Evolutionary conservation across 345 rosid genomes (phyloP), one percentile per base, ranked within the genome.

Genomic region (Mallotus nudiflorus): DNA sequence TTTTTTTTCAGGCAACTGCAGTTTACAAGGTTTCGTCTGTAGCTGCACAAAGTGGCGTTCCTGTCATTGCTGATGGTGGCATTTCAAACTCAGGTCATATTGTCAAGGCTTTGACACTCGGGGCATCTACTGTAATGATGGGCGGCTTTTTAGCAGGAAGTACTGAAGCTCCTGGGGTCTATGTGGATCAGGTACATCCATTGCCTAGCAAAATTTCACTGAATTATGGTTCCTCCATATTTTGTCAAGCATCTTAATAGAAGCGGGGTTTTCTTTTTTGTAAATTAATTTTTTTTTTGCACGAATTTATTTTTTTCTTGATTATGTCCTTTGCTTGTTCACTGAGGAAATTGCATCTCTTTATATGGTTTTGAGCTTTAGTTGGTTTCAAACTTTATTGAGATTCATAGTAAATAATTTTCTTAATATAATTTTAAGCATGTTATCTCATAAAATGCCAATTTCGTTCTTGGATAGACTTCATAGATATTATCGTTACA

Each of bases 71-170:
- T 0, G 99, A 95, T 83, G 99, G 99, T 74, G 99, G 99, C 65
- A 89, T 95, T 70, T 89, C 97, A 75, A 86, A 88, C 74, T 92
- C 98, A 5, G 99, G 99, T 68, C 96, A 92, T n/a, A 85, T 95
- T 77, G 97, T 95, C 13, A 92, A 95, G 68, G 99, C 97, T 82
- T 70, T 95, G 45, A 76, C 76, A 28, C 85, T 95, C 0, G 99
- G 99, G 46, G 99, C 99, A 73, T 95, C 99, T 62, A 89, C 94
- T 44, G 94, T 90, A 25, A 95, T 95, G 99, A 95, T 92, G 98
- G 98, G 98, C 45, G 81, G 93, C 76, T 92, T 92, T 82, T 83
- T 94, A 76, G 97, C 97, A 0, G 98, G 98, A 82, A 94, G 97
- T 57, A 82, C 77, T 9, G 98, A 94, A 80, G 88, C 98, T 68